Conservation (phyloP, 495 filamentous ascomycete genomes). For the Cryomyces minteri region DNA sequence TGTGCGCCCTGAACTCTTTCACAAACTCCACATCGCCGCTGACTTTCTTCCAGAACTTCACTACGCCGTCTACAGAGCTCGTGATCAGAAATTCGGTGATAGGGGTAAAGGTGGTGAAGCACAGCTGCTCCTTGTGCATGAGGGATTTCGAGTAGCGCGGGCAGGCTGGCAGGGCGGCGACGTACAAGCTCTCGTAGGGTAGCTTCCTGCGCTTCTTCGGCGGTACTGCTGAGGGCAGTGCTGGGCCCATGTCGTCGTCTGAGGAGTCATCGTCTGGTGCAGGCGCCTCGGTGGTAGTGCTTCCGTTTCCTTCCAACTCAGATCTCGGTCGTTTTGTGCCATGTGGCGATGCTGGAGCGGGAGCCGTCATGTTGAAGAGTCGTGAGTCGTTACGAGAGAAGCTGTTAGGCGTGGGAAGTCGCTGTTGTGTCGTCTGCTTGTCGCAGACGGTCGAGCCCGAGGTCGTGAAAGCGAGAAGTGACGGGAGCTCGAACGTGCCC, state of each 20-base stretch:
- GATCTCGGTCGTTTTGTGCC: too few relatives aligned
- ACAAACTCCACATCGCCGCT: constrained; percentile 86
- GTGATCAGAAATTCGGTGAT: constrained; percentile 89
- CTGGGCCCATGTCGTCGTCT: constrained; percentile 85
- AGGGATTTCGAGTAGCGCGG: constrained; percentile 83
- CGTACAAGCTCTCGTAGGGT: constrained; percentile 84
- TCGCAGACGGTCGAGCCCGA: too few relatives aligned
- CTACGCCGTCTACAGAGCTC: constrained; percentile 75
- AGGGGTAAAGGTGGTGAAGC: constrained; percentile 72
- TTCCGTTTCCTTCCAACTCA: too few relatives aligned
- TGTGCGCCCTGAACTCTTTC: constrained; percentile 92
- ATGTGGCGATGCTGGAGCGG: too few relatives aligned
- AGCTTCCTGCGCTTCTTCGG: constrained; percentile 81
- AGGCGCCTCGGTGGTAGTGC: too few relatives aligned
- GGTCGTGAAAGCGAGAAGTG: too few relatives aligned
- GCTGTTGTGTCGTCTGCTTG: too few relatives aligned
- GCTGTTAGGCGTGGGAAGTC: too few relatives aligned
- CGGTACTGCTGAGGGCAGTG: constrained; percentile 53
- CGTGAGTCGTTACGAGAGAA: too few relatives aligned
- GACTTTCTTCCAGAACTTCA: constrained; percentile 99
- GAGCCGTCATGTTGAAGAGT: too few relatives aligned
- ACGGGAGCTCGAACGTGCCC: too few relatives aligned
- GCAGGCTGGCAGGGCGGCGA: constrained; percentile 72
- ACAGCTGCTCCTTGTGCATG: constrained; percentile 94
- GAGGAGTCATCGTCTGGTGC: constrained; percentile 34